Evolutionary conservation across 1,139 yeast species (phyloP).

Genomic region (Geotrichum europaeum): DNA sequence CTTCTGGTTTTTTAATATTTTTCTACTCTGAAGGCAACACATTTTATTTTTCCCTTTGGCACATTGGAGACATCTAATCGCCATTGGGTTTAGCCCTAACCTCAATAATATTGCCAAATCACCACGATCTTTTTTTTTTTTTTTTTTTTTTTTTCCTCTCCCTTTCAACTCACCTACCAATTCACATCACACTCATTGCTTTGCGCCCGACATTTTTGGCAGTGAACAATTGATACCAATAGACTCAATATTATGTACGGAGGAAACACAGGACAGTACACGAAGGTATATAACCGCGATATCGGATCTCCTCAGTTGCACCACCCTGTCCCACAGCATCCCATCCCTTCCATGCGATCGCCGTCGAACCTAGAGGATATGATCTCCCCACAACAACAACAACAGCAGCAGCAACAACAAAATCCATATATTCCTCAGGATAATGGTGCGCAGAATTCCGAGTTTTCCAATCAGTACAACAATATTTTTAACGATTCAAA

Average conservation of each 20-base stretch:
- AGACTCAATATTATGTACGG: background rate
- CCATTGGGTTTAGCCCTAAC: background rate
- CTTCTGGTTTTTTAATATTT: background rate
- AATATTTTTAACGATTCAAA: constrained; percentile 70
- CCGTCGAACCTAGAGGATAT: constrained; percentile 32
- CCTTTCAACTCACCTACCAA: background rate
- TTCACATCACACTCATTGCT: background rate
- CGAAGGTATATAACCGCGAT: constrained; percentile 5
- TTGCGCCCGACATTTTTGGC: background rate
- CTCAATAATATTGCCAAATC: background rate
- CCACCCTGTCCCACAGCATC: constrained; percentile 45
- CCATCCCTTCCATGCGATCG: constrained; percentile 37
- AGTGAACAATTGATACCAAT: background rate
- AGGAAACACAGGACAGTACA: constrained; percentile 3
- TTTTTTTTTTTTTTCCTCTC: background rate
- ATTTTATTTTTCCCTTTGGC: background rate
- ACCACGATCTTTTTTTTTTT: background rate
- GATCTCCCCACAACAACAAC: constrained; percentile 20
- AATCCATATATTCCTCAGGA: constrained; percentile 8
- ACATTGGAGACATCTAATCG: background rate
- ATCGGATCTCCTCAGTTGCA: constrained; percentile 38
- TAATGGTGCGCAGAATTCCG: background rate
- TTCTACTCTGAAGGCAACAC: background rate
- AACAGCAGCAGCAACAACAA: constrained; percentile 16
- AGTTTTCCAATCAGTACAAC: constrained; percentile 20